A percentile compares a stretch with the other conserved stretches of the same genome.
phyloP scores from a whole-genome alignment of 768 basidiomycete genomes.

The Scleroderma citrinum region DNA sequence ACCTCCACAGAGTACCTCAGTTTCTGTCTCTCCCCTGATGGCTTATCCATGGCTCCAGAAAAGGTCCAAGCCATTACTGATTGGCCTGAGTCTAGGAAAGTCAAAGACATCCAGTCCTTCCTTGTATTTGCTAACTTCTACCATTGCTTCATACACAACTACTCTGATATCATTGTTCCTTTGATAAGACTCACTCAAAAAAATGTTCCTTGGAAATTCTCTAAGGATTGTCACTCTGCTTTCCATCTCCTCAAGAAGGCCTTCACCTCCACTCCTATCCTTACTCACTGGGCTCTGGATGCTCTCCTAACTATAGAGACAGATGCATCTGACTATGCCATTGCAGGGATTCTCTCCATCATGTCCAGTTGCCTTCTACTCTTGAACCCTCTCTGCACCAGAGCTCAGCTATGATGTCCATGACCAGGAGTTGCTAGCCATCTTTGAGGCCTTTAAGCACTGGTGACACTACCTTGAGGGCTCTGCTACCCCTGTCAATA shows the following conservation, averaged over 20 bases:
- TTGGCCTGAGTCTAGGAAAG: slow-evolving; percentile 24
- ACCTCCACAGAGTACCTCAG: slow-evolving; percentile 28
- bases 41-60: slow-evolving; percentile 31
- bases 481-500: slow-evolving; percentile 6
- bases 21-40: slow-evolving; percentile 20
- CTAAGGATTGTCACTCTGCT: too few species aligned
- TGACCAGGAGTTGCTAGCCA: too few species aligned
- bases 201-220: not conserved
- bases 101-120: slow-evolving; percentile 11
- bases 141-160: not conserved
- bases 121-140: not conserved
- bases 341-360: not conserved
- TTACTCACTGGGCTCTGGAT: not conserved
- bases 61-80: slow-evolving; percentile 34
- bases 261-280: not conserved
- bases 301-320: not conserved
- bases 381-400: not conserved
- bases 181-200: not conserved
- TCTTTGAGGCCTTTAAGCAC: not conserved
- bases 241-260: not conserved
- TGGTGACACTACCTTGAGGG: not conserved
- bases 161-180: not conserved
- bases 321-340: not conserved
- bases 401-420: not conserved
- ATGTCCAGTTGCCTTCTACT: not conserved